Percentiles rank a stretch among this genome's conserved stretches.
Conservation (phyloP, 2,329 filamentous ascomycete genomes). For the Tolypocladium album region DNA sequence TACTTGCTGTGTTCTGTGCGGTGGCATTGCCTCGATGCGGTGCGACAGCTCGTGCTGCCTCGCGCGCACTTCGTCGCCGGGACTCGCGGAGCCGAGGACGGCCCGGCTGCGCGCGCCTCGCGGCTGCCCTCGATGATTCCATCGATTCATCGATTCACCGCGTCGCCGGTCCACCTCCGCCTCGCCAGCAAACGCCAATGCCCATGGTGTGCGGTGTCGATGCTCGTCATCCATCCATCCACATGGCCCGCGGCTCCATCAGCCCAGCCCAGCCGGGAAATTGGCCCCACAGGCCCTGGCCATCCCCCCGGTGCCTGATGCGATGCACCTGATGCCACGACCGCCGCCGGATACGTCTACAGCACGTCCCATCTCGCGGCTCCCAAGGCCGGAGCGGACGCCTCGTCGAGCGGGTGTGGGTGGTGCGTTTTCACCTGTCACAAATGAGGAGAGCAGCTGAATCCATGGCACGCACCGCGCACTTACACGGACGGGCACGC, state of each 20-base stretch:
- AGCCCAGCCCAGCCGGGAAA: slow-evolving; percentile 10
- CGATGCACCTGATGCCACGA: not conserved
- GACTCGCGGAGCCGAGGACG: not conserved
- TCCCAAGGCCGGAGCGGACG: not conserved
- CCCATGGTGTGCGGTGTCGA: not conserved
- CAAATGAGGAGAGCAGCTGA: not conserved
- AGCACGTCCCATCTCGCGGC: not conserved
- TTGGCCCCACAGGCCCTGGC: slow-evolving; percentile 6
- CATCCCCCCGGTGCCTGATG: not conserved
- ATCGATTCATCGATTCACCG: not conserved
- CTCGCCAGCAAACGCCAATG: not conserved
- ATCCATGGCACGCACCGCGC: not conserved
- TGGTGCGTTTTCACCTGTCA: not conserved
- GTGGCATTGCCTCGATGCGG: no score
- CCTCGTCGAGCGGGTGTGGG: not conserved
- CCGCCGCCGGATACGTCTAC: not conserved
- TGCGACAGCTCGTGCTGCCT: not conserved
- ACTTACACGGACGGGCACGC: not conserved
- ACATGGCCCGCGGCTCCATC: slow-evolving; percentile 5
- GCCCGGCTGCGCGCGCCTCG: not conserved
- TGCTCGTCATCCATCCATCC: slow-evolving; percentile 7
- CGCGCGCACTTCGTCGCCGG: not conserved
- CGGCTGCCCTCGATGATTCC: not conserved
- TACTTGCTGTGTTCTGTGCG: no score
- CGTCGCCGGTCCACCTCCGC: not conserved